Evolutionary conservation across 768 basidiomycete genomes (phyloP).

Genomic region (Mycena galericulata): DNA sequence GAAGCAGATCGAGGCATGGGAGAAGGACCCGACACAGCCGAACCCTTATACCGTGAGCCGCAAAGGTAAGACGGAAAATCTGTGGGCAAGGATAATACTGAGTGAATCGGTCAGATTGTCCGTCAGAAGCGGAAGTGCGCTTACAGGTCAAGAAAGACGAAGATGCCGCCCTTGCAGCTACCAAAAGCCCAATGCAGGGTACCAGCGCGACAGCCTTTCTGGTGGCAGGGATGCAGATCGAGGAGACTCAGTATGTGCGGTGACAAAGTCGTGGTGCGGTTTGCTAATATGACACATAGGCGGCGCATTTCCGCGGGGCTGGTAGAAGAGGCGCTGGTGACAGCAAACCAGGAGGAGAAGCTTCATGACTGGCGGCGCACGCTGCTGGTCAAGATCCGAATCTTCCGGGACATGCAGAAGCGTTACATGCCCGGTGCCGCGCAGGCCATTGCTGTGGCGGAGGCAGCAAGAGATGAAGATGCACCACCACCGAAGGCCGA

Average conservation of each 20-base stretch:
- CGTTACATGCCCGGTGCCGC: constrained; percentile 22
- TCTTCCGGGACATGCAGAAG: constrained; percentile 14
- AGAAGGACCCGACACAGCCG: background rate
- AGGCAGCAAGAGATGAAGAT: background rate
- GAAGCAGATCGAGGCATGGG: constrained; percentile 9
- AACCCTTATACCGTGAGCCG: constrained; percentile 6
- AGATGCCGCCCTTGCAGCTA: background rate
- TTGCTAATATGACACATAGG: background rate
- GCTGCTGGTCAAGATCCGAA: background rate
- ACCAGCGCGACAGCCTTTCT: constrained; percentile 10
- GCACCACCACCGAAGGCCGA: constrained; percentile 10
- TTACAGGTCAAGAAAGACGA: background rate
- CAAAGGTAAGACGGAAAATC: constrained; percentile 8
- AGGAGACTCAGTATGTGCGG: constrained; percentile 23
- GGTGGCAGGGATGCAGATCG: constrained; percentile 21
- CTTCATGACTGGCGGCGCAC: constrained; percentile 25
- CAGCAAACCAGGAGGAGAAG: constrained; percentile 3
- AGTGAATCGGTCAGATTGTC: background rate
- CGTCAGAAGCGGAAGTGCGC: background rate
- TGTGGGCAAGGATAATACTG: too few species aligned
- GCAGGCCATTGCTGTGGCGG: background rate
- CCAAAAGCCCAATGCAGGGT: background rate
- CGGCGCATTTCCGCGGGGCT: constrained; percentile 3
- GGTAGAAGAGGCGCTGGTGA: background rate
- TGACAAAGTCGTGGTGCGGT: background rate